phyloP scores from a whole-genome alignment of 1,284 basidiomycete genomes.

The Pseudozyma pruni region DNA sequence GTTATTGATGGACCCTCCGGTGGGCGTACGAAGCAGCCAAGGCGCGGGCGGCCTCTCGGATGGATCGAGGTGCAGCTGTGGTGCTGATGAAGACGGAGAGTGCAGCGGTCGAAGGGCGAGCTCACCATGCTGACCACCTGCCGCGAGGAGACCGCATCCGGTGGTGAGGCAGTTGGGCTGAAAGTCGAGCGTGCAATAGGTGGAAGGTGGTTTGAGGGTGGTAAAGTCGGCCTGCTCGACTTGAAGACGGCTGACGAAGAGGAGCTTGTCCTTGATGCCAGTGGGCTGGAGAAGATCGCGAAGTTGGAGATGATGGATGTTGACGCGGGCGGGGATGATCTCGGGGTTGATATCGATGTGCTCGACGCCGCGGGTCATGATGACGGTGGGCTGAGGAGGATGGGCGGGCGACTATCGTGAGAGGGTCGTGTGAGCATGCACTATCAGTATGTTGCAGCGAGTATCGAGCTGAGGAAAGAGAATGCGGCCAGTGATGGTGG shows the following conservation, averaged over 20 bases:
- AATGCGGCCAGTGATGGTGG: neutral
- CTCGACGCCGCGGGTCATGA: constrained; percentile 27
- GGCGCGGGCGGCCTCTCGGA: constrained; percentile 40
- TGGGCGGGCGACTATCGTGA: neutral
- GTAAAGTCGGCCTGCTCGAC: constrained; percentile 53
- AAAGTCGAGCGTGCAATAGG: constrained; percentile 78
- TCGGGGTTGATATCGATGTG: constrained; percentile 27
- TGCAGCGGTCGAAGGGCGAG: constrained; percentile 76
- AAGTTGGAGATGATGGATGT: constrained; percentile 55
- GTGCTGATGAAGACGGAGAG: constrained; percentile 17
- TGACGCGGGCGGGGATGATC: constrained; percentile 49
- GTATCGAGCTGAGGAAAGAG: neutral
- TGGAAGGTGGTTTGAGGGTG: constrained; percentile 67
- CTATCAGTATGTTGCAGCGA: neutral
- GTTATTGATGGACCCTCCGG: constrained; percentile 82
- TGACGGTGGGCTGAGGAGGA: neutral
- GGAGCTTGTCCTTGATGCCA: constrained; percentile 38
- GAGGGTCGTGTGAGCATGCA: neutral
- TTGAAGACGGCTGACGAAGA: constrained; percentile 51
- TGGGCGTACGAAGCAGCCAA: constrained; percentile 70
- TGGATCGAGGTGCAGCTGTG: constrained; percentile 12
- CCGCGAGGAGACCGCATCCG: constrained; percentile 76
- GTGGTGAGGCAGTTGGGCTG: constrained; percentile 73
- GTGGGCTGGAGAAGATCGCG: constrained; percentile 53
- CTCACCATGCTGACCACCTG: constrained; percentile 83